These are phyloP conservation scores for Cicer judaicum DNA, from an alignment of 306 rosid species.

Conservation along the genomic window DNA sequence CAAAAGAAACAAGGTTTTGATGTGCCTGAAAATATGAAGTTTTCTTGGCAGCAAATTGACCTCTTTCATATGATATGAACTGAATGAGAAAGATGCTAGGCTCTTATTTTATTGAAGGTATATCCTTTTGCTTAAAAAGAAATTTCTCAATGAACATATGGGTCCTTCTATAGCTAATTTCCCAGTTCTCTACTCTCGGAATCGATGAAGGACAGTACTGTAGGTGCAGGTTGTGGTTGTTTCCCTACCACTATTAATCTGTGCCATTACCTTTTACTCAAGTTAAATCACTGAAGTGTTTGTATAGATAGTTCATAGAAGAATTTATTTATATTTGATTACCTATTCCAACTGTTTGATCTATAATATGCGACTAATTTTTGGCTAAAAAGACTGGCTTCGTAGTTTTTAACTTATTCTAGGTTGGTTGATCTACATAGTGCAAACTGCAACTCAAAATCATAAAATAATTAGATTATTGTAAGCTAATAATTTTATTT, in stretches of 20 bases:
- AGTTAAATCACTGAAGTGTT: not conserved
- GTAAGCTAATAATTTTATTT: slow-evolving; percentile 5
- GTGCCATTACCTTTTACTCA: not conserved
- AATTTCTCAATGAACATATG: not conserved
- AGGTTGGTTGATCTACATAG: slow-evolving; percentile 9
- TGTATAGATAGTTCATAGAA: not conserved
- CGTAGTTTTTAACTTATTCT: slow-evolving; percentile 5
- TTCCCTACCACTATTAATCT: not conserved
- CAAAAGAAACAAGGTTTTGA: slow-evolving; percentile 22
- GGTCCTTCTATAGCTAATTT: not conserved
- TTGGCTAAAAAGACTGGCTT: not conserved
- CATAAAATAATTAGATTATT: slow-evolving; percentile 19
- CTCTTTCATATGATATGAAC: slow-evolving; percentile 15
- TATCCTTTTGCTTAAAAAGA: not conserved
- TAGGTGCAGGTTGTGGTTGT: not conserved
- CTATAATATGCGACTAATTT: slow-evolving; percentile 1
- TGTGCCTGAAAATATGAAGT: slow-evolving; percentile 11
- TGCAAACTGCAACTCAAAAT: not conserved
- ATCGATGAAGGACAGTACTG: not conserved
- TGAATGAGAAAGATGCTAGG: slow-evolving; percentile 19
- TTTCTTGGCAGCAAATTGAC: slow-evolving; percentile 19
- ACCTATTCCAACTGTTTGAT: slow-evolving; percentile 30
- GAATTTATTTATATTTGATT: slow-evolving; percentile 13
- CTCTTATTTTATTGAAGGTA: slow-evolving; percentile 3
- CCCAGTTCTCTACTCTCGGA: not conserved